A percentile compares a stretch with the other conserved stretches of the same genome.
These are phyloP conservation scores for Fonticula alba DNA, from an alignment of 78 protist genomes.

Conservation along the genomic window DNA sequence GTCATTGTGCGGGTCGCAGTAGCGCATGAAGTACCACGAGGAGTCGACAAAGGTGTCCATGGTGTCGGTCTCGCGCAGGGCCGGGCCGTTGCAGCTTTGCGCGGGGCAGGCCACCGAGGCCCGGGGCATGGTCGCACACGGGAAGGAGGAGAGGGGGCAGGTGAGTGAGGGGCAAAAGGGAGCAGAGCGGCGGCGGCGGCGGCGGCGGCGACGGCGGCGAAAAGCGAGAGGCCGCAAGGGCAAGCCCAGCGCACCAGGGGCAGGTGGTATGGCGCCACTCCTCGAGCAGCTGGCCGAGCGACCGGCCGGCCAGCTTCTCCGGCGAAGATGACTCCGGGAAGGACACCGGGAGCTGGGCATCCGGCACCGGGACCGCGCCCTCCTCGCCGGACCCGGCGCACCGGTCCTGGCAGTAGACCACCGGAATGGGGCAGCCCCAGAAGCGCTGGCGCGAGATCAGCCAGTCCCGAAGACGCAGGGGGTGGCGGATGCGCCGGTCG, in stretches of 20 bases:
- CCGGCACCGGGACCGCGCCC: conserved; percentile 50
- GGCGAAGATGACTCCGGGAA: conserved; percentile 48
- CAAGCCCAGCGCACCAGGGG: conserved; percentile 3
- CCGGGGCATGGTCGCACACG: conserved; percentile 15
- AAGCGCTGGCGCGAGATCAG: conserved; percentile 73
- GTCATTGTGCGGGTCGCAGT: conserved; percentile 25
- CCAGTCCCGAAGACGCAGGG: conserved; percentile 69
- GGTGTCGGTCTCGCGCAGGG: conserved; percentile 63
- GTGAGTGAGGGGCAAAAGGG: neutral
- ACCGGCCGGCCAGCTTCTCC: neutral
- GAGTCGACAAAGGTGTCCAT: conserved; percentile 85
- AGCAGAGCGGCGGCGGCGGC: too few species aligned
- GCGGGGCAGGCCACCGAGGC: too few species aligned
- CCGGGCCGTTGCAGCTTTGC: too few species aligned
- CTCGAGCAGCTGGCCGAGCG: conserved; percentile 2
- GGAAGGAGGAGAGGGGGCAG: neutral
- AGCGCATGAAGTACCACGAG: conserved; percentile 65
- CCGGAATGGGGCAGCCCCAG: conserved; percentile 86
- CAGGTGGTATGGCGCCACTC: conserved; percentile 5
- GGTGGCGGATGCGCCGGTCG: conserved; percentile 1
- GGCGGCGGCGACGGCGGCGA: too few species aligned
- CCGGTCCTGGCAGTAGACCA: conserved; percentile 43
- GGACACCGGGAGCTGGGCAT: conserved; percentile 41
- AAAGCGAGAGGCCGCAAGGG: too few species aligned
- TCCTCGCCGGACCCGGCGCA: neutral